These are phyloP conservation scores for Fusarium coffeatum DNA, from an alignment of 2,329 filamentous ascomycete species.

Conservation along the genomic window DNA sequence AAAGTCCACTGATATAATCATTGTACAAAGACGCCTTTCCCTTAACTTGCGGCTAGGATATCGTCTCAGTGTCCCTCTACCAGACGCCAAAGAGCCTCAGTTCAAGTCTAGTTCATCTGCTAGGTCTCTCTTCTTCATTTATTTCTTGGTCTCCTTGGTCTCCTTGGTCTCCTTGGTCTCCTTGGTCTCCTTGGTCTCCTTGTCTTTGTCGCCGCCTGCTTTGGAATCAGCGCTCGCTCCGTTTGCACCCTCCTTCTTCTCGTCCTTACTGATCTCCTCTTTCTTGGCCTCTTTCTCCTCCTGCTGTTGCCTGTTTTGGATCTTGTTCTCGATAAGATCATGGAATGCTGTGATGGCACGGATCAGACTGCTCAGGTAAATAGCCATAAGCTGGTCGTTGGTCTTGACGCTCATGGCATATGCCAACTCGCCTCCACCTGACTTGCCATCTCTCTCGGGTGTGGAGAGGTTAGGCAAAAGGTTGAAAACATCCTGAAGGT, in stretches of 20 bases:
- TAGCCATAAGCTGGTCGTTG: slow-evolving; percentile 98
- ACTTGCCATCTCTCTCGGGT: slow-evolving; percentile 74
- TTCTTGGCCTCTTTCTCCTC: slow-evolving; percentile 95
- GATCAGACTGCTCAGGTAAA: slow-evolving; percentile 94
- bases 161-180: slow-evolving; percentile 69
- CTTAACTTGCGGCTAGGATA: slow-evolving; percentile 35
- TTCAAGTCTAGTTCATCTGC: slow-evolving; percentile 36
- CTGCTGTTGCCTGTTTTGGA: slow-evolving; percentile 96
- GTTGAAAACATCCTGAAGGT: slow-evolving; percentile 99
- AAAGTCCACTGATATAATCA: slow-evolving; percentile 47
- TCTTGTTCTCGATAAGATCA: slow-evolving; percentile 99
- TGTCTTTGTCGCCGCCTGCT: slow-evolving; percentile 64
- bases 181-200: slow-evolving; percentile 67
- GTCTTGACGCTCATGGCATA: slow-evolving; percentile 99
- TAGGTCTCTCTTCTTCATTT: slow-evolving; percentile 21
- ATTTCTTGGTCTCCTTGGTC: slow-evolving; percentile 64
- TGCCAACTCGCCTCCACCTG: slow-evolving; percentile 84
- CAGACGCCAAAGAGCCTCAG: slow-evolving; percentile 42
- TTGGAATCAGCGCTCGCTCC: slow-evolving; percentile 61
- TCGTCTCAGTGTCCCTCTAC: slow-evolving; percentile 36
- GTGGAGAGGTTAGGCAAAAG: slow-evolving; percentile 95
- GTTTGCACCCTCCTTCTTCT: slow-evolving; percentile 65
- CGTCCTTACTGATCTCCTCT: slow-evolving; percentile 72
- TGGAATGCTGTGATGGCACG: slow-evolving; percentile 98
- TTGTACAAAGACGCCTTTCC: slow-evolving; percentile 47